Conservation (phyloP, 306 rosid genomes). For the Vigna trinervia region DNA sequence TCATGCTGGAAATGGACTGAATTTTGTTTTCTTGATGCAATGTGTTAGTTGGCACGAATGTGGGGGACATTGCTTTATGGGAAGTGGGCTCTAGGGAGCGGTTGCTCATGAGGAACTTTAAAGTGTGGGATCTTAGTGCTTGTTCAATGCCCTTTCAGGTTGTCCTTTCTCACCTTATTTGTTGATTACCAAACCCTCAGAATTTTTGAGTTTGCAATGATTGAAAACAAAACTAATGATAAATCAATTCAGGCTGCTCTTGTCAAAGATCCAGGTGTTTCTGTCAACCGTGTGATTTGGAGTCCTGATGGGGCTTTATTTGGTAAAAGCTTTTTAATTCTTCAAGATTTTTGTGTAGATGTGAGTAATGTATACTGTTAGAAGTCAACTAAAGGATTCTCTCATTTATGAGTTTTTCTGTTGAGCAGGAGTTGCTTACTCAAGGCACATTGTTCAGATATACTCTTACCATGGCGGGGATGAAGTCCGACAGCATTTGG, state of each 20-base stretch:
- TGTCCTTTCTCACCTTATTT: constrained; percentile 21
- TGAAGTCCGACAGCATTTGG: constrained; percentile 79
- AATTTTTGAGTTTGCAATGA: constrained; percentile 30
- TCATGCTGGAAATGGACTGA: constrained; percentile 58
- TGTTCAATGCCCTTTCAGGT: constrained; percentile 97
- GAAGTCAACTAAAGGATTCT: constrained; percentile 16
- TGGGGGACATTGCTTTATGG: constrained; percentile 97
- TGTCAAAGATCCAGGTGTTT: constrained; percentile 91
- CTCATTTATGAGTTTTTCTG: constrained; percentile 25
- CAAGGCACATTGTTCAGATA: constrained; percentile 97
- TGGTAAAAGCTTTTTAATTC: constrained; percentile 56
- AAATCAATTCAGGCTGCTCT: constrained; percentile 78
- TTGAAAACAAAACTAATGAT: constrained; percentile 40
- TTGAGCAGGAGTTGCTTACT: constrained; percentile 87
- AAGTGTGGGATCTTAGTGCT: constrained; percentile 94
- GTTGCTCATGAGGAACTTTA: constrained; percentile 70
- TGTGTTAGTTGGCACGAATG: constrained; percentile 88
- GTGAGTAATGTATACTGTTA: constrained; percentile 13
- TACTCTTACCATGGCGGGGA: constrained; percentile 80
- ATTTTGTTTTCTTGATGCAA: constrained; percentile 32
- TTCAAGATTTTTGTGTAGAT: constrained; percentile 16
- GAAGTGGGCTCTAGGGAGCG: constrained; percentile 95
- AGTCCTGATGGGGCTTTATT: constrained; percentile 95
- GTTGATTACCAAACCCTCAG: not conserved
- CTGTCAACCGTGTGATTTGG: constrained; percentile 98